Base-by-base conservation (phyloP, 805 yeast genomes). In the Suhomyces emberorum region DNA sequence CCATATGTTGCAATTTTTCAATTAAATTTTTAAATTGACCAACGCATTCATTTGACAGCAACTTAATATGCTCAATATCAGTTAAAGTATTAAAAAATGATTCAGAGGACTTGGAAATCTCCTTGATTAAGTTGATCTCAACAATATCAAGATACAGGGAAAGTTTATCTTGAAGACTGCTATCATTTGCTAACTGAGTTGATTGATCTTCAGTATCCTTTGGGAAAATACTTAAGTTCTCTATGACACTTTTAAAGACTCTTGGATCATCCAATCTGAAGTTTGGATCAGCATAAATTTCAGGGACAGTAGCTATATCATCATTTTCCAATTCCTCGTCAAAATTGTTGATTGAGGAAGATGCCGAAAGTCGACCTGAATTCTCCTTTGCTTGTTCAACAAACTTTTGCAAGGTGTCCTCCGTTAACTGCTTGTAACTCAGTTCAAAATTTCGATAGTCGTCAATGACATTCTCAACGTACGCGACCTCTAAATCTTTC, bases 191-290 rank as follows among this genome's bases (percentile, higher is more conserved):
- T 10, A 76, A 53, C 37, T 33, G 57, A 15, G 46, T 55, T 37
- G 59, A 57, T 5, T 57, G 46, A 10, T 48, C 41, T 15, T 46
- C 49, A 6, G 47, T 39, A 11, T 49, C 59, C 27, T 57, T 54
- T 14, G 67, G 55, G 4, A 65, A 40, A 15, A 77, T 63, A 14
- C 74, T 73, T 2, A 77, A 63, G 27, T 74, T 75, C 29, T 80
- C 88, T 10, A 84, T 71, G 2, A 89, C 95, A 40, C 75, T 68
- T 37, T 80, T 79, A 57, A 91, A 91, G 1, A 81, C 72, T 38
- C 96, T 71, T 5, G 96, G 96, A 54, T 93, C 88, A 49, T 93
- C 97, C 26, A 93, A 68, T 44, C 86, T 71, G 60, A 93, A 93
- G 27, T 79, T 74, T 6, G 74, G 66, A 17, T 74, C 75, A 43